Base-by-base conservation (phyloP, 805 yeast genomes). In the Debaryomyces maramus region DNA sequence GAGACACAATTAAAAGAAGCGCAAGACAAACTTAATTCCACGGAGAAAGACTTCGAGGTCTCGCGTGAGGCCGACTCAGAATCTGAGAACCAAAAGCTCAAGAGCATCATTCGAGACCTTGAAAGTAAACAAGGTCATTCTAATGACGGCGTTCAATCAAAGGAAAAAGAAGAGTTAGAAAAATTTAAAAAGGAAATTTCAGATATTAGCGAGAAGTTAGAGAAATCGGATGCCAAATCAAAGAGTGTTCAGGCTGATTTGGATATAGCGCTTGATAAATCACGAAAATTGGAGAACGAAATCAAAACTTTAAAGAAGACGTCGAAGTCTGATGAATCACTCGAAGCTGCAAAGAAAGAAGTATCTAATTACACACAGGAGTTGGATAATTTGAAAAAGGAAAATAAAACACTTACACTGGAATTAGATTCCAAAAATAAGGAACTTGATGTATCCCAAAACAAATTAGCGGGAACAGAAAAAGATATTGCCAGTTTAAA, bases 391-490 rank as follows among this genome's bases (percentile, higher is more conserved):
- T 19, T 29, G 15, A 38, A 40, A 17, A 30, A 14, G 13, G 21
- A 16, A 20, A 36, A 24, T 13, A 17, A 35, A 23, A 50, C 50
- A n/a, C 53, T 63, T 0, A 35, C 48, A 11, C 38, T 45, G 4
- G 55, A 50, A 18, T 11, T 24, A 24, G 28, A 24, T 13, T n/a
- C 11, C 28, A 24, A 24, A 10, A 24, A 24, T n/a, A 7, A 4
- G 14, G 23, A 18, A 16, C 22, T 32, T 14, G 3, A 18, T 17
- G 10, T 3, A 2, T 32, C 13, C 11, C n/a, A 18, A 20, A 9
- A 20, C 9, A 40, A 38, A 27, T 15, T 37, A 9, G 38, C 30
- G 23, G 7, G 31, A 7, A 32, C 51, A 22, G 36, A 46, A 21
- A 39, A 33, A 3, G 29, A 34, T 31, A 11, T 30, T 21, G 27